A percentile compares a stretch with the other conserved stretches of the same genome.
These are phyloP conservation scores for Cladosporium colombiae DNA, from an alignment of 2,329 filamentous ascomycete species.

Conservation along the genomic window DNA sequence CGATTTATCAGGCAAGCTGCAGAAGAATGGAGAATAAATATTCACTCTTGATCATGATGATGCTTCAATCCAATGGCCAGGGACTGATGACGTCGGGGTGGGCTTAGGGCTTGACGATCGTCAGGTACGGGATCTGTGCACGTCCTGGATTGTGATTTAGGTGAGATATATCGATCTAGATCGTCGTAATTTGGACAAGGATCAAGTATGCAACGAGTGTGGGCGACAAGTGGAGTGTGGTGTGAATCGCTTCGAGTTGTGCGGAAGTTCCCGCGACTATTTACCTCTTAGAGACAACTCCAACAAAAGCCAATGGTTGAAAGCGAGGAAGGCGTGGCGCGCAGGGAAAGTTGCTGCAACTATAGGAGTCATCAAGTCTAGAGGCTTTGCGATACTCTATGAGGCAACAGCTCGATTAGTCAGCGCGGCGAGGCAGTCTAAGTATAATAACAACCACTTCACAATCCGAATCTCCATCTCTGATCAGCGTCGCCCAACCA, in stretches of 20 bases:
- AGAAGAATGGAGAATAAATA: not conserved
- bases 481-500: conserved; percentile 65
- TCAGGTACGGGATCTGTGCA: not conserved
- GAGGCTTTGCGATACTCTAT: not conserved
- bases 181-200: not conserved
- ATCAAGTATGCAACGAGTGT: not conserved
- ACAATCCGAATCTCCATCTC: conserved; percentile 60
- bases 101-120: not conserved
- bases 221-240: not conserved
- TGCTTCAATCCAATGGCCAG: conserved; percentile 6
- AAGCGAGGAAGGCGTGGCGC: not conserved
- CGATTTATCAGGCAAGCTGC: too few species aligned
- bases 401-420: not conserved
- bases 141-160: not conserved
- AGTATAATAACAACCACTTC: not conserved
- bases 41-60: not conserved
- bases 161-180: conserved; percentile 6
- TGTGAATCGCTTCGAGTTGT: not conserved
- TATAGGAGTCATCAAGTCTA: not conserved
- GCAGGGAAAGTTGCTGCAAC: not conserved
- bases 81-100: not conserved
- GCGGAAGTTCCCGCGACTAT: not conserved
- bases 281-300: not conserved
- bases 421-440: not conserved
- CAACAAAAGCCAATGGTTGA: not conserved